Percentiles rank a stretch among this genome's conserved stretches.
These are phyloP conservation scores for Urostyla sp. DNA, from an alignment of 73 alveolate genomes.

Conservation along the genomic window DNA sequence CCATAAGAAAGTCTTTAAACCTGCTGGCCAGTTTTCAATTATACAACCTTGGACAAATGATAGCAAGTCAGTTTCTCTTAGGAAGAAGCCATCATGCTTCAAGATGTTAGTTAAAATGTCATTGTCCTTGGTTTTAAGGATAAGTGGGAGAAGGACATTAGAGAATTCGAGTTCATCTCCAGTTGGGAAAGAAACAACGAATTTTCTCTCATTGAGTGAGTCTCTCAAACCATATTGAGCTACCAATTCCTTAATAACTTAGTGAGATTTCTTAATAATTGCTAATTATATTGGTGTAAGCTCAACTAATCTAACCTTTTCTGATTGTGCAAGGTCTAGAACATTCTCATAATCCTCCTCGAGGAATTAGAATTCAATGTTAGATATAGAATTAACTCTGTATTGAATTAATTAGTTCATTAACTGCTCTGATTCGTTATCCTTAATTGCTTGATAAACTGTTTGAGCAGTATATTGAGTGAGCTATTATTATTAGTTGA, in stretches of 20 bases:
- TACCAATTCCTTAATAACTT: slow-evolving; percentile 10
- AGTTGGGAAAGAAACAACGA: not conserved
- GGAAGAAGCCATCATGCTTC: not conserved
- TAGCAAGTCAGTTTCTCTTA: not conserved
- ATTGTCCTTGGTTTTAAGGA: slow-evolving; percentile 22
- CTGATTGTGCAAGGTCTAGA: slow-evolving; percentile 9
- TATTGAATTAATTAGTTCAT: too few relatives aligned
- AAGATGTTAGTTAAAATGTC: slow-evolving; percentile 2
- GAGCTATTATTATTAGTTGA: too few relatives aligned
- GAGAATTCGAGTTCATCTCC: slow-evolving; percentile 1
- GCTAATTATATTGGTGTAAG: slow-evolving; percentile 18
- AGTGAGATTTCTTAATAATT: not conserved
- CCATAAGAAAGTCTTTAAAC: not conserved
- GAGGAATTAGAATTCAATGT: too few relatives aligned
- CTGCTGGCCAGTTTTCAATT: not conserved
- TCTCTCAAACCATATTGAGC: slow-evolving; percentile 11
- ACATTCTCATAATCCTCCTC: slow-evolving; percentile 49
- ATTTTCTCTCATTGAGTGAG: not conserved
- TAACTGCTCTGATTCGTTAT: too few relatives aligned
- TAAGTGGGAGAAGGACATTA: slow-evolving; percentile 8
- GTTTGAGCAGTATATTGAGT: too few relatives aligned
- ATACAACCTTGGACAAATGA: not conserved
- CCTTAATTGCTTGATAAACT: too few relatives aligned
- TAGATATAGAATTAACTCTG: too few relatives aligned
- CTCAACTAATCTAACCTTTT: not conserved